Conservation (phyloP, 2,329 filamentous ascomycete species). For the Podosphaera aphanis region DNA sequence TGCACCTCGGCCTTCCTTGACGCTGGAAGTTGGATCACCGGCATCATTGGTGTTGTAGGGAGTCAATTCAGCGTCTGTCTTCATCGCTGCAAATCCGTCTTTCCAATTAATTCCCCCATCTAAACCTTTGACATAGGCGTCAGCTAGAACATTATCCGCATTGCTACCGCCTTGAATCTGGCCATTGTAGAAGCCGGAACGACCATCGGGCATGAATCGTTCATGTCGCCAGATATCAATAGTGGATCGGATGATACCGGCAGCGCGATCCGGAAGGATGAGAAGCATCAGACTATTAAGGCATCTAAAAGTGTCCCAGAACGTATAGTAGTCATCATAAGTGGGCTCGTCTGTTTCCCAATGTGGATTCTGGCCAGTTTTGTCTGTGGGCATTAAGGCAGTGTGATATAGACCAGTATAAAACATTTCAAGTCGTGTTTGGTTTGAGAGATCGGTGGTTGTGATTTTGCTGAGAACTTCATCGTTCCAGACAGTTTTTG, state of each 20-base stretch:
- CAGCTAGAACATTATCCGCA: constrained; percentile 46
- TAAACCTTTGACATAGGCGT: constrained; percentile 47
- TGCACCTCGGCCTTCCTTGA: constrained; percentile 43
- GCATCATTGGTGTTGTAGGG: constrained; percentile 34
- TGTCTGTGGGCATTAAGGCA: constrained; percentile 44
- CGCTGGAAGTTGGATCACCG: constrained; percentile 29
- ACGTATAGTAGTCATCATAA: constrained; percentile 47
- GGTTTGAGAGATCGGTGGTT: constrained; percentile 28
- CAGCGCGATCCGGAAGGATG: constrained; percentile 34
- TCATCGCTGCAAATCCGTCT: constrained; percentile 35
- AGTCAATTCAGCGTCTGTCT: constrained; percentile 38
- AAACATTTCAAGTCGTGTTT: constrained; percentile 31
- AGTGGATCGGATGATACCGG: constrained; percentile 40
- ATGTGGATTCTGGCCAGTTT: constrained; percentile 44
- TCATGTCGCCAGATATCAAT: constrained; percentile 44
- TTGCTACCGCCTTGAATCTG: constrained; percentile 46
- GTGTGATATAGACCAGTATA: constrained; percentile 44
- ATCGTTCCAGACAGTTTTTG: constrained; percentile 32
- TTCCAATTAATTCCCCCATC: constrained; percentile 36
- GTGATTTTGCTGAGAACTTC: constrained; percentile 40
- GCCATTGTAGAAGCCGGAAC: constrained; percentile 46
- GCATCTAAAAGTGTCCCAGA: constrained; percentile 40
- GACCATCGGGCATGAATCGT: constrained; percentile 39
- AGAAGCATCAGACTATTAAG: constrained; percentile 40
- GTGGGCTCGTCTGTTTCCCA: constrained; percentile 42